phyloP scores from a whole-genome alignment of 1,284 basidiomycete species.

The Trichosporon coremiiforme region DNA sequence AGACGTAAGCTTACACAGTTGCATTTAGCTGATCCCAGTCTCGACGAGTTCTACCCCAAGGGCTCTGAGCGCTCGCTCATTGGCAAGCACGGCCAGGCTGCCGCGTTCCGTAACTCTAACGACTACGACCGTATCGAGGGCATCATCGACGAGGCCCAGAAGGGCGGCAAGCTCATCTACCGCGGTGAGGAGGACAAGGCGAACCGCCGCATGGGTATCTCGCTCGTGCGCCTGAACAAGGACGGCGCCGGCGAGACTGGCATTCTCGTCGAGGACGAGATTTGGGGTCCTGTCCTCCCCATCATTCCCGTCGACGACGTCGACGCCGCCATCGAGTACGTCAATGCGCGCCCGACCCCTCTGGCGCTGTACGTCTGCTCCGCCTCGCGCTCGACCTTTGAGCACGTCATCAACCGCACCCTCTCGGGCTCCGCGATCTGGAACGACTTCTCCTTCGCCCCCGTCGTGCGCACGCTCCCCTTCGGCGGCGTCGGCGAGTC shows the following conservation, averaged over 20 bases:
- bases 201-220: constrained; percentile 51
- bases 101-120: constrained; percentile 60
- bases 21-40: constrained; percentile 32
- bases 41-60: constrained; percentile 48
- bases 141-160: constrained; percentile 67
- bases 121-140: constrained; percentile 68
- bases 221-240: constrained; percentile 60
- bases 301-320: constrained; percentile 71
- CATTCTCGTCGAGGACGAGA: constrained; percentile 70
- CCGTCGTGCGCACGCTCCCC: constrained; percentile 46
- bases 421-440: constrained; percentile 51
- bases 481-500: constrained; percentile 56
- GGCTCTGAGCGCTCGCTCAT: constrained; percentile 57
- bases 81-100: constrained; percentile 58
- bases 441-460: constrained; percentile 53
- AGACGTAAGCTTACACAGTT: constrained; percentile 57
- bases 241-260: constrained; percentile 65
- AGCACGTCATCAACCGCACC: constrained; percentile 49
- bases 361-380: constrained; percentile 55
- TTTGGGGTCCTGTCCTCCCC: constrained; percentile 73
- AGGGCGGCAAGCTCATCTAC: constrained; percentile 65
- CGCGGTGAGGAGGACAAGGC: constrained; percentile 69
- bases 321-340: constrained; percentile 71
- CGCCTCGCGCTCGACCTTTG: constrained; percentile 40
- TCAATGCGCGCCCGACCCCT: constrained; percentile 60